A percentile compares a stretch with the other conserved stretches of the same genome.
phyloP scores from a whole-genome alignment of 768 basidiomycete genomes.

The Rhodotorula taiwanensis region DNA sequence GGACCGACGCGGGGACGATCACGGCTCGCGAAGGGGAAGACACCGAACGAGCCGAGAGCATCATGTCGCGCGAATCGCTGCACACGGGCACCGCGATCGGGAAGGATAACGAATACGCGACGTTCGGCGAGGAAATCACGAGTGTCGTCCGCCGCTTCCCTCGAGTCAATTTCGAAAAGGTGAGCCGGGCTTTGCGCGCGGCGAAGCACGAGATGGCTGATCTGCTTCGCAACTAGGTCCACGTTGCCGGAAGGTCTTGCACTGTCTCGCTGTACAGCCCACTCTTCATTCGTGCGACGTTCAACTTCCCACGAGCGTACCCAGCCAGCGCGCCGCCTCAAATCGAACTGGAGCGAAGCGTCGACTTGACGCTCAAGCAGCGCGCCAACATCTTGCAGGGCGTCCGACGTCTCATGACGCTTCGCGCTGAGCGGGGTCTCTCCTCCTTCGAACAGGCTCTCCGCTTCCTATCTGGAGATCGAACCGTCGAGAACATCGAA shows the following conservation, averaged over 20 bases:
- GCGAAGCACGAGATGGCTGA: too few species aligned
- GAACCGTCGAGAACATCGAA: slow-evolving; percentile 41
- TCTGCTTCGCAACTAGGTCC: slow-evolving; percentile 42
- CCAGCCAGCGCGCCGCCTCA: slow-evolving; percentile 61
- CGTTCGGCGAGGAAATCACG: slow-evolving; percentile 38
- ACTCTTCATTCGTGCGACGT: slow-evolving; percentile 63
- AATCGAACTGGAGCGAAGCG: slow-evolving; percentile 76
- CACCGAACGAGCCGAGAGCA: slow-evolving; percentile 30
- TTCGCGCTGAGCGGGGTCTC: slow-evolving; percentile 43
- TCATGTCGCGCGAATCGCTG: slow-evolving; percentile 4
- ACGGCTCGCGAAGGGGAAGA: slow-evolving; percentile 32
- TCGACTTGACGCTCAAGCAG: slow-evolving; percentile 67
- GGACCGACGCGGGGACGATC: slow-evolving; percentile 27
- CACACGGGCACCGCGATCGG: slow-evolving; percentile 35
- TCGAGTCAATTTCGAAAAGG: slow-evolving; percentile 81
- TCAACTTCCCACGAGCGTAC: slow-evolving; percentile 80
- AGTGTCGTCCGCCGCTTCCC: slow-evolving; percentile 62
- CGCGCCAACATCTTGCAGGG: slow-evolving; percentile 72
- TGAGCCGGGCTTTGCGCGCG: slow-evolving; percentile 39
- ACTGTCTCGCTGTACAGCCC: slow-evolving; percentile 81
- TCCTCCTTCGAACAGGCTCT: slow-evolving; percentile 81
- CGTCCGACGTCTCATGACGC: slow-evolving; percentile 63
- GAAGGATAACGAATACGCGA: slow-evolving; percentile 32
- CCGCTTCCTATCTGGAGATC: slow-evolving; percentile 65
- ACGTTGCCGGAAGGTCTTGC: slow-evolving; percentile 57